Evolutionary conservation across 169 alveolate species (phyloP).

Genomic region (Cryptosporidium sp.): DNA sequence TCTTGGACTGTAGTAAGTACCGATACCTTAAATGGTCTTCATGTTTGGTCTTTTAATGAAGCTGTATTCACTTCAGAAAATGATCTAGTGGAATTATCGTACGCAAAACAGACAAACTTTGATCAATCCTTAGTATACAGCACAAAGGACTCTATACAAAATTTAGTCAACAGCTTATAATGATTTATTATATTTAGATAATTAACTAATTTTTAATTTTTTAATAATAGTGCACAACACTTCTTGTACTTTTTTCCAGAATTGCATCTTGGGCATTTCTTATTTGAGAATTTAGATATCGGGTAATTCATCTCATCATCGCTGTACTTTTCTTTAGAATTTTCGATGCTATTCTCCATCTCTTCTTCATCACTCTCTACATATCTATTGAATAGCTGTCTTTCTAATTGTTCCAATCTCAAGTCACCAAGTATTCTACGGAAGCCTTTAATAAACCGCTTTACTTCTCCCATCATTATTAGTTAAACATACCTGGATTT

Average conservation of each 20-base stretch:
- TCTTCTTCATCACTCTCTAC: constrained; percentile 18
- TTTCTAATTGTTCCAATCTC: constrained; percentile 51
- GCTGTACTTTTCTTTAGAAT: constrained; percentile 16
- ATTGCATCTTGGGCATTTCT: constrained; percentile 69
- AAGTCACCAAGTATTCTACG: constrained; percentile 59
- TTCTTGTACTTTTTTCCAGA: constrained; percentile 68
- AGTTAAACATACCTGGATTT: constrained; percentile 59
- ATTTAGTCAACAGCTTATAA: constrained; percentile 38
- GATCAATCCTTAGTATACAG: constrained; percentile 16
- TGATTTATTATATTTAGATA: not conserved
- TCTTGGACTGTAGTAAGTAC: constrained; percentile 71
- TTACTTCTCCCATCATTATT: not conserved
- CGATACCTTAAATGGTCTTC: constrained; percentile 44
- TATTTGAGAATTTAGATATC: constrained; percentile 64
- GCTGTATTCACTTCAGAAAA: constrained; percentile 64
- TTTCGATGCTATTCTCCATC: not conserved
- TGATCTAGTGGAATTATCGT: constrained; percentile 50
- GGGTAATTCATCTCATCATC: constrained; percentile 70
- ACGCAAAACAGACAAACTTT: constrained; percentile 31
- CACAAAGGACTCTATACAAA: constrained; percentile 43
- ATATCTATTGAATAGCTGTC: constrained; percentile 52
- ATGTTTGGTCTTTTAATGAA: constrained; percentile 66
- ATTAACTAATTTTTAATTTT: not conserved
- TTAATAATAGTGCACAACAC: constrained; percentile 44
- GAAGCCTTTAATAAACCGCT: constrained; percentile 20